Percentiles rank a stretch among this genome's conserved stretches.
Evolutionary conservation across 441 rosid species (phyloP).

Genomic region (Pelargonium cotyledonis): DNA sequence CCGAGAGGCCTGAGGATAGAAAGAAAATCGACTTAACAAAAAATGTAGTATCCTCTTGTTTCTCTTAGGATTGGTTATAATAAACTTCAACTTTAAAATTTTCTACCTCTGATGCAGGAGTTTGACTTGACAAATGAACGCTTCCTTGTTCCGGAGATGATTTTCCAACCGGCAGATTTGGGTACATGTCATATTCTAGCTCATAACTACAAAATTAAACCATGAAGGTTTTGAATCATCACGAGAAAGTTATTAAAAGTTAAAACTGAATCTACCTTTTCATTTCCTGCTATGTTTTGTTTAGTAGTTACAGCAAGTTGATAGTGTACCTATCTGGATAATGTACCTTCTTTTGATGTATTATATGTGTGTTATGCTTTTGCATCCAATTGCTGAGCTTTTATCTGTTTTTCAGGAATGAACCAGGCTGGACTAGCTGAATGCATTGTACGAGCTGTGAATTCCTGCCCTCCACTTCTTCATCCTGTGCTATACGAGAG

Average conservation of each 20-base stretch:
- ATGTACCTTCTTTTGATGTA: neutral
- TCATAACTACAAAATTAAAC: neutral
- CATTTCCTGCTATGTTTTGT: neutral
- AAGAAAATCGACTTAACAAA: constrained; percentile 55
- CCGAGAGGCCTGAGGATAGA: constrained; percentile 34
- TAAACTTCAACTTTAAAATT: constrained; percentile 8
- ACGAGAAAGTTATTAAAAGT: neutral
- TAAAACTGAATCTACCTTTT: neutral
- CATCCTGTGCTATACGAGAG: constrained; percentile 88
- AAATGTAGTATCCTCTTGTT: constrained; percentile 36
- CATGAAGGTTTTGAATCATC: neutral
- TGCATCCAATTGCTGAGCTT: neutral
- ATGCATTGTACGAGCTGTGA: constrained; percentile 88
- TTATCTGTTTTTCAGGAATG: constrained; percentile 51
- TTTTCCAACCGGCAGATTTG: constrained; percentile 92
- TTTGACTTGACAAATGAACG: constrained; percentile 90
- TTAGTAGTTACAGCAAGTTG: neutral
- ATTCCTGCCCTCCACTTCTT: constrained; percentile 72
- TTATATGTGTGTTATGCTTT: neutral
- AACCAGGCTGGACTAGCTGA: constrained; percentile 95
- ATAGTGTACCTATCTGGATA: neutral
- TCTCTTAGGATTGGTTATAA: neutral
- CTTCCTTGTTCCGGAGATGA: constrained; percentile 88
- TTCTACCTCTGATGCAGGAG: constrained; percentile 50
- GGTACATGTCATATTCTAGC: constrained; percentile 38